These are phyloP conservation scores for Syncephalastrum racemosum DNA, from an alignment of 371 early-diverging fungal genomes.

Conservation along the genomic window DNA sequence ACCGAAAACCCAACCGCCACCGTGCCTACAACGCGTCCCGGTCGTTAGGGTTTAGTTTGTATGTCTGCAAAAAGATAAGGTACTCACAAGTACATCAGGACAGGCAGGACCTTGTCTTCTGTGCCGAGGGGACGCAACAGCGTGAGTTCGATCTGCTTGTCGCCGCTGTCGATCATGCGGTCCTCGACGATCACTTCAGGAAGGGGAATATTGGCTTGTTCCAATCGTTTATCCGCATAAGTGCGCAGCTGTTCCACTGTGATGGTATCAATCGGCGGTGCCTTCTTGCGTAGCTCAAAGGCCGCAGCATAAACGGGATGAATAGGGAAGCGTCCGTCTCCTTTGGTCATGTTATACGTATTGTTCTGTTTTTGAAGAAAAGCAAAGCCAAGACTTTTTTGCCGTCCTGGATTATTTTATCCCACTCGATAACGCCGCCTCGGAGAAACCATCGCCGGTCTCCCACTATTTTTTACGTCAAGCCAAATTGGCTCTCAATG, in stretches of 20 bases:
- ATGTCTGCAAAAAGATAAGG: neutral
- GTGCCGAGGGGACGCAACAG: conserved; percentile 18
- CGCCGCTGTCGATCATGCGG: neutral
- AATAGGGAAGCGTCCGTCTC: conserved; percentile 4
- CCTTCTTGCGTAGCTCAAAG: conserved; percentile 7
- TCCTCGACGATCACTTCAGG: conserved; percentile 11
- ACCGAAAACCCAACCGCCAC: conserved; percentile 24
- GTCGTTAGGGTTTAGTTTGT: neutral
- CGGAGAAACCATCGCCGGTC: too few relatives aligned
- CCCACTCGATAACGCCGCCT: too few relatives aligned
- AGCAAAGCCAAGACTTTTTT: too few relatives aligned
- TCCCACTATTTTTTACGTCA: too few relatives aligned
- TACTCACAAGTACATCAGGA: conserved; percentile 18
- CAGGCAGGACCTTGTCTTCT: conserved; percentile 15
- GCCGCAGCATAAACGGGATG: conserved; percentile 15
- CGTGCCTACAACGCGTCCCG: conserved; percentile 10
- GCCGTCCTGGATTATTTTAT: too few relatives aligned
- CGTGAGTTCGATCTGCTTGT: neutral
- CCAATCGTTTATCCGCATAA: neutral
- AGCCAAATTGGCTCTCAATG: too few relatives aligned
- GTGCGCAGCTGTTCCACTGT: conserved; percentile 9
- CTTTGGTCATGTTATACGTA: too few relatives aligned
- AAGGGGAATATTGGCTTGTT: neutral
- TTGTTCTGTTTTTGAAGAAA: too few relatives aligned
- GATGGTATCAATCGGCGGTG: conserved; percentile 4